Evolutionary conservation across 2,329 filamentous ascomycete genomes (phyloP).

Genomic region (Pseudomassariella vexata): DNA sequence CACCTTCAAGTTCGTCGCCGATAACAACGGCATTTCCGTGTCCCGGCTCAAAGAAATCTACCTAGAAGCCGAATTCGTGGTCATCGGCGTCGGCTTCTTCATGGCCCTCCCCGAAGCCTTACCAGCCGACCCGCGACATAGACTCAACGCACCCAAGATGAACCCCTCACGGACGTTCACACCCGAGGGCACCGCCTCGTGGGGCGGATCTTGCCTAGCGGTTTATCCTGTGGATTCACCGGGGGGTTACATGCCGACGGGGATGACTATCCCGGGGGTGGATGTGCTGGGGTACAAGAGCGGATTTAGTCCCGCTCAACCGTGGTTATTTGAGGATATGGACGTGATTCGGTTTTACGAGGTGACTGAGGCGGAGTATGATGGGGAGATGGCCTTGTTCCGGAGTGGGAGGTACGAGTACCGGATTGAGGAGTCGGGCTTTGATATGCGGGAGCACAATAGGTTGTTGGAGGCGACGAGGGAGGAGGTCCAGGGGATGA

Average conservation of each 20-base stretch:
- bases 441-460: constrained; percentile 53
- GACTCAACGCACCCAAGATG: constrained; percentile 48
- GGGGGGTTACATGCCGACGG: constrained; percentile 50
- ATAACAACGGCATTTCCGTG: constrained; percentile 2
- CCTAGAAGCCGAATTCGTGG: constrained; percentile 7
- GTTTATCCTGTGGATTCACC: constrained; percentile 52
- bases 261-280: constrained; percentile 45
- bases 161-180: constrained; percentile 52
- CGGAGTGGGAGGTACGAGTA: constrained; percentile 45
- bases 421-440: constrained; percentile 39
- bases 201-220: constrained; percentile 48
- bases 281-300: constrained; percentile 47
- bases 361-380: constrained; percentile 45
- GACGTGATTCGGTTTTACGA: constrained; percentile 51
- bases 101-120: constrained; percentile 5
- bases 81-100: constrained; percentile 5
- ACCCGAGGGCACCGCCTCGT: constrained; percentile 48
- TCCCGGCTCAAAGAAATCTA: constrained; percentile 9
- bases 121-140: constrained; percentile 44
- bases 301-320: constrained; percentile 36
- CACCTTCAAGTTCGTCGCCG: constrained; percentile 18
- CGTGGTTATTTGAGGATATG: constrained; percentile 53
- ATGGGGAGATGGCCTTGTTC: constrained; percentile 40
- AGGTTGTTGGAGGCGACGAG: constrained; percentile 35
- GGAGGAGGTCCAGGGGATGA: constrained; percentile 40